Base-by-base conservation (phyloP, 2,329 filamentous ascomycete species). In the Furcasterigmium sp. region DNA sequence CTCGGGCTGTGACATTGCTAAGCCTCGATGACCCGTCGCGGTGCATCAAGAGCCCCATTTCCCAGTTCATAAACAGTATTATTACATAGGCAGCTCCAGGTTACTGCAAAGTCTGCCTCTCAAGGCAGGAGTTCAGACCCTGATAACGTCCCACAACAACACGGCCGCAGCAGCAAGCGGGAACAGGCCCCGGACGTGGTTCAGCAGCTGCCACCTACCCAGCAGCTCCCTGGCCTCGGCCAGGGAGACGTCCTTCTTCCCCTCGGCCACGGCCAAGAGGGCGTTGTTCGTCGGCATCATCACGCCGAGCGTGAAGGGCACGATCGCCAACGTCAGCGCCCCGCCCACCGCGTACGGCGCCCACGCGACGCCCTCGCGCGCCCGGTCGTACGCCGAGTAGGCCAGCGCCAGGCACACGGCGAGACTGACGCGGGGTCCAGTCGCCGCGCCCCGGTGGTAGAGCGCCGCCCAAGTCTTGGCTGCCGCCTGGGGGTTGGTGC, bases 291-390 rank as follows among this genome's bases (percentile, higher is more conserved):
- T 69, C 7, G 51, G 43, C 11, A 42, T 51, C 63, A 71, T 69
- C 36, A 61, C 48, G 18, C 54, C n/a, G 10, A 62, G 3, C 1
- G 68, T 71, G 37, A 61, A 71, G 1, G 67, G 67, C 23, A 70
- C 56, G 28, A 70, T 69, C 26, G 47, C 51, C 6, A 67, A 21
- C n/a, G 61, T 56, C 32, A 65, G 53, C 9, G 42, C 52, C 10
- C 52, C 65, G 0, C 61, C 65, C 1, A 51, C 55, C 8, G 51
- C 54, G 39, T 61, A 61, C 2, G 61, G 57, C 39, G 51, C 53
- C 68, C 67, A 70, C 20, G 45, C 46, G 2, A 50, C 50, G 1
- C 57, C 57, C 9, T 51, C 50, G 10, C 51, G 37, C 21, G 46
- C 45, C 3, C 56, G 53, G 23, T 61, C 52, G 34, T 66, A 70